These are phyloP conservation scores for Phycomyces blakesleeanus DNA, from an alignment of 192 early-diverging fungal genomes.

Conservation along the genomic window DNA sequence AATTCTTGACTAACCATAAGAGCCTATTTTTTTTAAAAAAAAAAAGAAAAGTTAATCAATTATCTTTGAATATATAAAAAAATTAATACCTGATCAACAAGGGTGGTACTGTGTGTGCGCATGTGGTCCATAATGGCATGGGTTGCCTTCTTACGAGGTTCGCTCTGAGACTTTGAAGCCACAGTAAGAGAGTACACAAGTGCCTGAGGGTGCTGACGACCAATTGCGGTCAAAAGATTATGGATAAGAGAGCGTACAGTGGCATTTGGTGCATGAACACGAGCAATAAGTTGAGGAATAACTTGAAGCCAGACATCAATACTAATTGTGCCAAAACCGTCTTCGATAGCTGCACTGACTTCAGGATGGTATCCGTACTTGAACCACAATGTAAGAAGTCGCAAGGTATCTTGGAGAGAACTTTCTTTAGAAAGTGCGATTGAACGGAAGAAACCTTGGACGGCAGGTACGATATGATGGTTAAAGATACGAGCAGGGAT, in stretches of 20 bases:
- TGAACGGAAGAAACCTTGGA: conserved; percentile 90
- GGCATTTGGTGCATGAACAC: conserved; percentile 77
- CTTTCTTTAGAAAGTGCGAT: conserved; percentile 83
- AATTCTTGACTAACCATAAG: conserved; percentile 93
- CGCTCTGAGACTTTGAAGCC: conserved; percentile 87
- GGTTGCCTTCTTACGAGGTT: conserved; percentile 70
- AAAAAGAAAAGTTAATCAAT: background rate
- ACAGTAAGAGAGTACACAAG: conserved; percentile 96
- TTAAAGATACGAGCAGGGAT: conserved; percentile 40
- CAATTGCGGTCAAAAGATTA: conserved; percentile 84
- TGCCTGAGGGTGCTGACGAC: conserved; percentile 93
- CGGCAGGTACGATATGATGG: conserved; percentile 82
- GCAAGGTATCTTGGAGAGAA: conserved; percentile 91
- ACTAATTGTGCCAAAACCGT: conserved; percentile 78
- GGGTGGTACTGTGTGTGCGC: conserved; percentile 69
- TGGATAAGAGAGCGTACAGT: conserved; percentile 82
- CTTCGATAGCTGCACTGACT: conserved; percentile 76
- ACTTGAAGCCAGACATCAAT: conserved; percentile 97
- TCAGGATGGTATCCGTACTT: conserved; percentile 88
- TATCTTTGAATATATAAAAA: background rate
- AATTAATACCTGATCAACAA: conserved; percentile 79
- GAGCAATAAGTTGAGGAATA: conserved; percentile 94
- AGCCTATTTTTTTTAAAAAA: conserved; percentile 46
- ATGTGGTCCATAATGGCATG: conserved; percentile 90
- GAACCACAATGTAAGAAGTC: conserved; percentile 92